Conservation (phyloP, 2,329 filamentous ascomycete species). For the Aureobasidium sp. region DNA sequence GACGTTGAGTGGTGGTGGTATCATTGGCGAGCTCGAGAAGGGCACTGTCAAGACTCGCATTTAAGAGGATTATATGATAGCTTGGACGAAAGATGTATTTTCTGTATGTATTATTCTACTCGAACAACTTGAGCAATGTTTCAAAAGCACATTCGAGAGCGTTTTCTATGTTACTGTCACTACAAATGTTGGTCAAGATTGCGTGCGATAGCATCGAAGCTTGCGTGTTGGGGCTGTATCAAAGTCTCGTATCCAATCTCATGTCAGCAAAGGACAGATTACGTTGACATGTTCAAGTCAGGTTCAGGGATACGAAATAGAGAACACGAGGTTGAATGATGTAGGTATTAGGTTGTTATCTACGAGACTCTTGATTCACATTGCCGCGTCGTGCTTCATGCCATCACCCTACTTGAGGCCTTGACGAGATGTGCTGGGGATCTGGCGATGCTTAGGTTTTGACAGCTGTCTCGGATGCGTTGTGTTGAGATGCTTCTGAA, state of each 20-base stretch:
- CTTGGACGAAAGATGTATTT: background rate
- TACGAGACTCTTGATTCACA: background rate
- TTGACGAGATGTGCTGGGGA: background rate
- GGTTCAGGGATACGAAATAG: background rate
- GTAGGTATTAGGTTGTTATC: background rate
- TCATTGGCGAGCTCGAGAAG: constrained; percentile 80
- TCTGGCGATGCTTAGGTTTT: background rate
- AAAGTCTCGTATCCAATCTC: background rate
- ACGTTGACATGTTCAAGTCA: background rate
- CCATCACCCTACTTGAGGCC: background rate
- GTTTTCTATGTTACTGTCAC: background rate
- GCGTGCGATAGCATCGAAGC: background rate
- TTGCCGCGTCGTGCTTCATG: background rate
- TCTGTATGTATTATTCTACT: constrained; percentile 10
- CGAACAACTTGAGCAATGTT: background rate
- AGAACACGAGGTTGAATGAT: background rate
- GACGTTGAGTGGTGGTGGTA: constrained; percentile 71
- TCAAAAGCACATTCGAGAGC: background rate
- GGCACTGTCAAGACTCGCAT: constrained; percentile 37
- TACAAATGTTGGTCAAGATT: background rate
- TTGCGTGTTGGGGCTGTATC: background rate
- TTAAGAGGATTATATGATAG: background rate
- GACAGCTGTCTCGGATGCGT: background rate
- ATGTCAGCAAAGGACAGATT: background rate
- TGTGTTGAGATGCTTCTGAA: background rate